These are phyloP conservation scores for Fraxinus sp. DNA, from an alignment of 305 asterid species.

Conservation along the genomic window DNA sequence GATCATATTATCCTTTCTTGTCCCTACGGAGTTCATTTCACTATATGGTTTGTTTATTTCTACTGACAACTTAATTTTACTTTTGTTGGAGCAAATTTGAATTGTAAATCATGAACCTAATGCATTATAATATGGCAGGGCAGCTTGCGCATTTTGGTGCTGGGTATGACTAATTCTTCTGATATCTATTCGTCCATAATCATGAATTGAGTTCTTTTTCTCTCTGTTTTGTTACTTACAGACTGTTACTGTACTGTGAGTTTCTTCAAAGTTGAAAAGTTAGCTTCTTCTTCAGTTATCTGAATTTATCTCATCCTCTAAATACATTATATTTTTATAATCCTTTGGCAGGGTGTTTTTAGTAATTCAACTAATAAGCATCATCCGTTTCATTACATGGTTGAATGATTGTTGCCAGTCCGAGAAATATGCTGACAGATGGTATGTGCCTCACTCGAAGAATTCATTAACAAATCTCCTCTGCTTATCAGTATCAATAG, in stretches of 20 bases:
- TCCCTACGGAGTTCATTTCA: constrained; percentile 36
- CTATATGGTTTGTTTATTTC: constrained; percentile 26
- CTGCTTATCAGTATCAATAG: neutral
- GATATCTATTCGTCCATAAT: neutral
- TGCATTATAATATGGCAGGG: constrained; percentile 29
- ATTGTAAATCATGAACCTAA: neutral
- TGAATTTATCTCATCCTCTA: neutral
- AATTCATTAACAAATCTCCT: neutral
- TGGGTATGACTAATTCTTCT: constrained; percentile 32
- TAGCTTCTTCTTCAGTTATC: neutral
- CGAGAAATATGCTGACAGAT: constrained; percentile 41
- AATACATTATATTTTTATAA: neutral
- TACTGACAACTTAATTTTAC: neutral
- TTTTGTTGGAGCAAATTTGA: neutral
- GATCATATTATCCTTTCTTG: constrained; percentile 37
- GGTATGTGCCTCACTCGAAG: constrained; percentile 28
- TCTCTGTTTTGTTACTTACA: neutral
- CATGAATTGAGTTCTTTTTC: neutral
- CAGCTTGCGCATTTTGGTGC: constrained; percentile 57
- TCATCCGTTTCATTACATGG: constrained; percentile 59
- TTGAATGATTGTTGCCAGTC: constrained; percentile 44
- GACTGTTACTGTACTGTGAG: neutral
- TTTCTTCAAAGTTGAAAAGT: neutral
- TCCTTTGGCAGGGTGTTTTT: constrained; percentile 45
- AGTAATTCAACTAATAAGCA: constrained; percentile 47